Conservation (phyloP, 2,329 filamentous ascomycete species). For the Cadophora gregata region DNA sequence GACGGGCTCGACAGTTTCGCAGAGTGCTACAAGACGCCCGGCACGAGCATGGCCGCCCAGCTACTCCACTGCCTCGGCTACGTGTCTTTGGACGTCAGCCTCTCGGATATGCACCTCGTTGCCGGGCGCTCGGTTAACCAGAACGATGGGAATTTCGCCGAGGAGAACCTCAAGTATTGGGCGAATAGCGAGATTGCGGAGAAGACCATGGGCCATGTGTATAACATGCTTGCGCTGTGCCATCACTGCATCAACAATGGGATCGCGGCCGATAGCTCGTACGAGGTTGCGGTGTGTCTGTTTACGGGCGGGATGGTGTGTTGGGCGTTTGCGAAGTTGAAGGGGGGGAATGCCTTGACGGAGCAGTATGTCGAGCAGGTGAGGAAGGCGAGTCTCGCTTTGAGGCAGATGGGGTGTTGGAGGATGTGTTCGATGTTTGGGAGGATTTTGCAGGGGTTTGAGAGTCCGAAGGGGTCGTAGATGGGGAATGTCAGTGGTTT, state of each 20-base stretch:
- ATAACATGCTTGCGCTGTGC: conserved; percentile 35
- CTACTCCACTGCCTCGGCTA: conserved; percentile 39
- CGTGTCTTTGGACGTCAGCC: conserved; percentile 38
- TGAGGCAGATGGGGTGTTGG: conserved; percentile 40
- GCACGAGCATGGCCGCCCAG: conserved; percentile 27
- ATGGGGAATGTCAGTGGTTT: background rate
- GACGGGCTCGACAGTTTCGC: conserved; percentile 39
- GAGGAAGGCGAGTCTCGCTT: conserved; percentile 34
- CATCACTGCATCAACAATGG: conserved; percentile 31
- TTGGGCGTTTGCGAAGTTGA: conserved; percentile 41
- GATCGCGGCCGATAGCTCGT: conserved; percentile 30
- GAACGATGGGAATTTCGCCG: conserved; percentile 39
- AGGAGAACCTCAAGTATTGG: conserved; percentile 41
- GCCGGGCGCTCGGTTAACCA: conserved; percentile 37
- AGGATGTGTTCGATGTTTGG: conserved; percentile 41
- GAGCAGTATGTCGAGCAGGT: conserved; percentile 34
- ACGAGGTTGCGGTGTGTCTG: conserved; percentile 38
- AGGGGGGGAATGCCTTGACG: conserved; percentile 19
- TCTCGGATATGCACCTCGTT: conserved; percentile 41
- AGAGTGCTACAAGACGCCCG: conserved; percentile 34
- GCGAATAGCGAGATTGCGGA: conserved; percentile 38
- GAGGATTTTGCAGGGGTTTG: conserved; percentile 39
- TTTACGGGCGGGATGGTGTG: conserved; percentile 42
- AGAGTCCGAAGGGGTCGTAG: conserved; percentile 15
- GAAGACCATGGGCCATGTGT: conserved; percentile 40